A percentile compares a stretch with the other conserved stretches of the same genome.
Conservation (phyloP, 176 grass and related monocot species). For the Raddia distichophylla region DNA sequence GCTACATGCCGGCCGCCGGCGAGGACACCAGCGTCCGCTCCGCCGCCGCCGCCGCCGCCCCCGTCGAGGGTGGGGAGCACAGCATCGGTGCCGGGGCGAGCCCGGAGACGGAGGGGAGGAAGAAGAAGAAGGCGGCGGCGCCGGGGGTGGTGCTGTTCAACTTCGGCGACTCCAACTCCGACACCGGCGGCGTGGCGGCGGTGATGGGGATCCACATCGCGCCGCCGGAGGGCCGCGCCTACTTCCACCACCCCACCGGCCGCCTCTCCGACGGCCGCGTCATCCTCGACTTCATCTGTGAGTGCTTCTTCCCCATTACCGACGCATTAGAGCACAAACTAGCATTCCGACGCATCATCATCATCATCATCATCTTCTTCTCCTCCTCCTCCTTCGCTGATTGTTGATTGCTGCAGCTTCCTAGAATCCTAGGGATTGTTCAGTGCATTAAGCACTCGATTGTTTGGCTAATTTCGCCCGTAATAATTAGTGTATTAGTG, state of each 20-base stretch:
- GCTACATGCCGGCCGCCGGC: constrained; percentile 47
- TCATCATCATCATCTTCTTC: neutral
- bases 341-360: neutral
- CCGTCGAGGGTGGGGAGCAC: neutral
- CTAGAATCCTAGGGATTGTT: too few species aligned
- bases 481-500: too few species aligned
- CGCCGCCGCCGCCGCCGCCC: neutral
- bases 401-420: neutral
- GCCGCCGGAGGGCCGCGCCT: constrained; percentile 58
- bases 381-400: too few species aligned
- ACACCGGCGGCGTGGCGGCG: constrained; percentile 75
- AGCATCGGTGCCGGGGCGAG: neutral
- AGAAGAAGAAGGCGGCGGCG: neutral
- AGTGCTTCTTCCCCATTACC: neutral
- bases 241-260: constrained; percentile 64
- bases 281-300: constrained; percentile 92
- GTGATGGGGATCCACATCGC: constrained; percentile 59
- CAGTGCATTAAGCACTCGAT: neutral
- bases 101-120: neutral
- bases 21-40: neutral
- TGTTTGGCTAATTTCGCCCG: neutral
- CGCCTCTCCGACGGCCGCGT: constrained; percentile 85
- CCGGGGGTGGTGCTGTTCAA: constrained; percentile 60
- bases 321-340: neutral
- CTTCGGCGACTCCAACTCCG: constrained; percentile 90